Evolutionary conservation across 352 stramenopile genomes (phyloP), one percentile per base, ranked within the genome.

Genomic region (Phytophthora colocasiae): DNA sequence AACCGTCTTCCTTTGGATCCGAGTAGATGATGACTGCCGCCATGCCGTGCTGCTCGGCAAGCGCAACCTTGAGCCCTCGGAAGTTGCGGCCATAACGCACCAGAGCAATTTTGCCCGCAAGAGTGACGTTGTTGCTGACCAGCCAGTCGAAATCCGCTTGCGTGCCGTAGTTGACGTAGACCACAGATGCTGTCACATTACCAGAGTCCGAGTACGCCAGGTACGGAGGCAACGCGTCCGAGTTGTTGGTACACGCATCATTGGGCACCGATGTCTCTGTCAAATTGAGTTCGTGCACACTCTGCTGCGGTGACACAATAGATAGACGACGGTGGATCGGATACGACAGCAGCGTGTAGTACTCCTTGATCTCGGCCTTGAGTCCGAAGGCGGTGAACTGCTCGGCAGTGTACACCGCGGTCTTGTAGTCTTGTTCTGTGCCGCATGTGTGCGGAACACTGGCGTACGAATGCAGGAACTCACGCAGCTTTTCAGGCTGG

Each of bases 1-100:
- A 93, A 9, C 87, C 87, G 68, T 94, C 87, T 15, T 94, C 66
- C 26, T 70, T 55, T n/a, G 87, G 85, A 60, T 95, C 85, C 48
- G 71, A 88, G 71, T 91, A 95, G 58, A 95, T 89, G 1, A 95
- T 55, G 2, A 83, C 73, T 15, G 63, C 83, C 12, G 82, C 53
- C 41, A 84, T 86, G 19, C 75, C 77, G 10, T 74, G 69, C 10
- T 64, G 22, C 65, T 95, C 68, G 1, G 84, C 81, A 52, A 91
- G 83, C 69, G 87, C 83, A 9, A 89, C 85, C 63, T 88, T 89
- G 19, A 84, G 63, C 1, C 75, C 77, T 14, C 77, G 77, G 58
- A 82, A 80, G 57, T 71, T 72, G 60, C 62, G 44, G 26, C 83
- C 86, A 58, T 95, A 93, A 24, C 85, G 73, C 4, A 86, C 63